Conservation (phyloP, 805 yeast genomes). For the Ogataea trehaloabstinens region DNA sequence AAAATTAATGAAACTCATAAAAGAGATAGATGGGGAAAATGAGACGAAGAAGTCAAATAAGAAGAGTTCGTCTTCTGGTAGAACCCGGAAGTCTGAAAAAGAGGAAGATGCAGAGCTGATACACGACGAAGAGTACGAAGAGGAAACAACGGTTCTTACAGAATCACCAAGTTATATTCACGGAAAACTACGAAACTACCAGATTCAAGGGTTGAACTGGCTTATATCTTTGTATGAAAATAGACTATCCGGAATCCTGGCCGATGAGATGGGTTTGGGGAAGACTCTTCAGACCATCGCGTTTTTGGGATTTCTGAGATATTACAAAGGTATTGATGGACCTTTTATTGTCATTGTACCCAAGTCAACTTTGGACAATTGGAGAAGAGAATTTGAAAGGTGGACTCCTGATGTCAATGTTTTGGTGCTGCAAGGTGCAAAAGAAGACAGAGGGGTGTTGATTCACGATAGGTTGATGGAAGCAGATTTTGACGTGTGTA, state of each 20-base stretch:
- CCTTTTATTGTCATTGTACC: conserved; percentile 93
- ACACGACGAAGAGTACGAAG: conserved; percentile 72
- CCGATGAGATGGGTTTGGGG: conserved; percentile 98
- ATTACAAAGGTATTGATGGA: conserved; percentile 74
- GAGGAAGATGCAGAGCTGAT: conserved; percentile 94
- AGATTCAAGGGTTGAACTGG: conserved; percentile 95
- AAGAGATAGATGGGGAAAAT: conserved; percentile 51
- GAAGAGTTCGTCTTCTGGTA: conserved; percentile 25
- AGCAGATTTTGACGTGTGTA: conserved; percentile 83
- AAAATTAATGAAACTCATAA: conserved; percentile 57
- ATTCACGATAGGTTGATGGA: conserved; percentile 58
- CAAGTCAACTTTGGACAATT: conserved; percentile 91
- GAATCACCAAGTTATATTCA: conserved; percentile 79
- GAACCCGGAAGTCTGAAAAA: conserved; percentile 86
- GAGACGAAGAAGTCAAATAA: conserved; percentile 33
- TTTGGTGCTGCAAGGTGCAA: conserved; percentile 83
- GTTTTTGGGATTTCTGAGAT: conserved; percentile 83
- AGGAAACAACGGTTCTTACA: conserved; percentile 68
- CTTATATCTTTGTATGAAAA: conserved; percentile 84
- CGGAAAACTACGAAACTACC: conserved; percentile 86
- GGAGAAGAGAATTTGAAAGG: conserved; percentile 90
- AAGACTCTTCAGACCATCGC: conserved; percentile 94
- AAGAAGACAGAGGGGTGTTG: conserved; percentile 68
- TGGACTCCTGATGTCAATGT: conserved; percentile 96
- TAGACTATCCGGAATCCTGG: conserved; percentile 85